Evolutionary conservation across 768 basidiomycete genomes (phyloP).

Genomic region (Mycena vulgaris): DNA sequence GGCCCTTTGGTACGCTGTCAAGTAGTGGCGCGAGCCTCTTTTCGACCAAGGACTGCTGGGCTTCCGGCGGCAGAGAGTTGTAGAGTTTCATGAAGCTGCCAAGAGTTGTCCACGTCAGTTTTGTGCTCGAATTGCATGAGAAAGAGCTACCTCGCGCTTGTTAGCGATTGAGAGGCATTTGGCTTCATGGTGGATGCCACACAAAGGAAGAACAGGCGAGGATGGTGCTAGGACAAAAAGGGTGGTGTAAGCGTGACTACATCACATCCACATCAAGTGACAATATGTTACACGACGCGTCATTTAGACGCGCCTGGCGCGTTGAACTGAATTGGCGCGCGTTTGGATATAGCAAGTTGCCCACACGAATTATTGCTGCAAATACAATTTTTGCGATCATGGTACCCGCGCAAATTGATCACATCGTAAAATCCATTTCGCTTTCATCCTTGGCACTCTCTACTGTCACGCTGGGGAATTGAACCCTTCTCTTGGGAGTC

Average conservation of each 20-base stretch:
- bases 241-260: background rate
- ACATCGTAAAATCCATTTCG: background rate
- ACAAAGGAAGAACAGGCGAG: background rate
- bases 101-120: background rate
- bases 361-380: no score
- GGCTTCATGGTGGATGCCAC: slow-evolving; percentile 8
- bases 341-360: no score
- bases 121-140: background rate
- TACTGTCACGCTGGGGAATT: background rate
- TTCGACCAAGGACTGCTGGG: slow-evolving; percentile 64
- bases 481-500: background rate
- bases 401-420: no score
- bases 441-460: slow-evolving; percentile 10
- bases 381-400: no score
- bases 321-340: no score
- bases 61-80: slow-evolving; percentile 68
- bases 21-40: slow-evolving; percentile 66
- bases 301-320: background rate
- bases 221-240: background rate
- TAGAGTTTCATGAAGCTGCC: slow-evolving; percentile 65
- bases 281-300: no score
- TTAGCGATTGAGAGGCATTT: background rate
- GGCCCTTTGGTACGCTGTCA: slow-evolving; percentile 56
- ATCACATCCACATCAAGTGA: background rate
- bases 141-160: slow-evolving; percentile 6